A percentile compares a stretch with the other conserved stretches of the same genome.
Conservation (phyloP, 2,329 filamentous ascomycete species). For the Penicillium sclerotiorum region DNA sequence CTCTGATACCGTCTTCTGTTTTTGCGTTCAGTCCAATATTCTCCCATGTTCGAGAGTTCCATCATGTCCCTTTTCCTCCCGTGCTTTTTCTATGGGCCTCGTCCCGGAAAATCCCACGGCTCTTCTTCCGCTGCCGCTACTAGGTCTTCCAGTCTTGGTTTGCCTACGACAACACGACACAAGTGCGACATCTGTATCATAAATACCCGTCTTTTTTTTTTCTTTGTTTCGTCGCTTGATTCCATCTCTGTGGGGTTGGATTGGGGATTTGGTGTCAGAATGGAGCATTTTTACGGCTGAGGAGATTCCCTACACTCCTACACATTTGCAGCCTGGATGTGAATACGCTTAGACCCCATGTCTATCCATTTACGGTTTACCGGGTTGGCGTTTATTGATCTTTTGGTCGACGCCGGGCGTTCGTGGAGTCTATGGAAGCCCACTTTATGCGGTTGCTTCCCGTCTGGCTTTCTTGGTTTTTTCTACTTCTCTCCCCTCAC, state of each 20-base stretch:
- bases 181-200: conserved; percentile 32
- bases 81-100: background rate
- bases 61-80: background rate
- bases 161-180: conserved; percentile 24
- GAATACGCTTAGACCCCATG: conserved; percentile 19
- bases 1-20: conserved; percentile 1
- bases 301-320: conserved; percentile 8
- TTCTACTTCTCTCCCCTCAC: background rate
- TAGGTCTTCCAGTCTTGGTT: conserved; percentile 9
- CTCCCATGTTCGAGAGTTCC: background rate
- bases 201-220: conserved; percentile 21
- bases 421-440: conserved; percentile 11
- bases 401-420: conserved; percentile 20
- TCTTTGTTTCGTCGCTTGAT: conserved; percentile 6
- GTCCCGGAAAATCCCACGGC: background rate
- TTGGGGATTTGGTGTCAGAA: conserved; percentile 10
- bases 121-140: conserved; percentile 8
- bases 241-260: conserved; percentile 7
- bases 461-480: background rate
- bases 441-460: conserved; percentile 5
- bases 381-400: conserved; percentile 23
- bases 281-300: conserved; percentile 22
- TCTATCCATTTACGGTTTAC: conserved; percentile 9
- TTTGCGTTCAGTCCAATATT: background rate
- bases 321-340: conserved; percentile 11